phyloP scores from a whole-genome alignment of 148 eudicot species.

The Limonium bicolor region DNA sequence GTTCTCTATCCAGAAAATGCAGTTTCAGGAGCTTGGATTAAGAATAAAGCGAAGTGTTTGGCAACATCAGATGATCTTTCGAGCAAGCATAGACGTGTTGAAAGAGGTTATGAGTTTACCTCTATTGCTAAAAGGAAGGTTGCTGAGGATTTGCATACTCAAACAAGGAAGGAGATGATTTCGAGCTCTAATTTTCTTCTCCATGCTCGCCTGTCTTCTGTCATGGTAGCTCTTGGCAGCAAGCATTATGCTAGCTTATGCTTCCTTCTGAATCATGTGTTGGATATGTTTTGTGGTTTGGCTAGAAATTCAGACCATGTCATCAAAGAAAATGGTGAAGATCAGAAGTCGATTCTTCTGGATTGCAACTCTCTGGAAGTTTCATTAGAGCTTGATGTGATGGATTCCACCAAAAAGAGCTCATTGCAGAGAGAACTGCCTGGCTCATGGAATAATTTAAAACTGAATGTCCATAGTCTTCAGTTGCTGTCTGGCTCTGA shows the following conservation, averaged over 20 bases:
- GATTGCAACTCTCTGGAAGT: conserved; percentile 55
- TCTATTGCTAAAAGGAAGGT: conserved; percentile 48
- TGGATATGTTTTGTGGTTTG: conserved; percentile 21
- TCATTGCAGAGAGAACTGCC: conserved; percentile 74
- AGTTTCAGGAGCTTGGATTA: conserved; percentile 57
- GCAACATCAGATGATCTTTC: conserved; percentile 49
- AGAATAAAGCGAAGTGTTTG: conserved; percentile 47
- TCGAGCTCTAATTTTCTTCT: conserved; percentile 51
- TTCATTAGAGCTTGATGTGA: conserved; percentile 29
- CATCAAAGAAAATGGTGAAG: conserved; percentile 11
- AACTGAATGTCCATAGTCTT: conserved; percentile 39
- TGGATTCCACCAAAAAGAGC: conserved; percentile 25
- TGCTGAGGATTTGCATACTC: conserved; percentile 25
- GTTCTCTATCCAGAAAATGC: conserved; percentile 54
- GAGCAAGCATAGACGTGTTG: conserved; percentile 20
- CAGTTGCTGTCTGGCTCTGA: conserved; percentile 50
- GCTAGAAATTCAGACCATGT: conserved; percentile 18
- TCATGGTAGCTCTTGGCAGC: conserved; percentile 29
- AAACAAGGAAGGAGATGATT: conserved; percentile 41
- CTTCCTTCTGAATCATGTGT: conserved; percentile 34
- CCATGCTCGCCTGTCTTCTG: conserved; percentile 40
- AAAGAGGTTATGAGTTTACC: conserved; percentile 55
- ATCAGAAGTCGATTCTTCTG: conserved; percentile 54
- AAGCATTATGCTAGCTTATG: conserved; percentile 28
- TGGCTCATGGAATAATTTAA: conserved; percentile 62